Conservation (phyloP, 352 stramenopile species). For the Phytopythium sindhum region DNA sequence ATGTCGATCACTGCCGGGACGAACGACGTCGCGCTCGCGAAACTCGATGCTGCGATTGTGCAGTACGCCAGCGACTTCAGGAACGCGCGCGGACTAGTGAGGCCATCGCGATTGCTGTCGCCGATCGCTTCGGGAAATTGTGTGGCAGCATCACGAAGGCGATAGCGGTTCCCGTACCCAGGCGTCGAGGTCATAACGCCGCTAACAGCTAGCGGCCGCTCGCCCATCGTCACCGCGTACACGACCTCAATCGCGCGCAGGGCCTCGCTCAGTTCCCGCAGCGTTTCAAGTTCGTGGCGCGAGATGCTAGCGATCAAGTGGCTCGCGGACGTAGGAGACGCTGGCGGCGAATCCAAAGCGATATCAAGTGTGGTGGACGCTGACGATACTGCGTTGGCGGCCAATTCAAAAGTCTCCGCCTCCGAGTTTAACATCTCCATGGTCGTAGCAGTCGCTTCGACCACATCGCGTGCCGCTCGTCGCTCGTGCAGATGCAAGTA, state of each 20-base stretch:
- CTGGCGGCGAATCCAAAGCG: not conserved
- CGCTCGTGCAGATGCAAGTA: conserved; percentile 45
- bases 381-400: not conserved
- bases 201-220: not conserved
- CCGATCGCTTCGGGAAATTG: conserved; percentile 23
- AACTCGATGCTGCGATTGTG: conserved; percentile 27
- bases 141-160: conserved; percentile 12
- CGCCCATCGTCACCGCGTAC: conserved; percentile 17
- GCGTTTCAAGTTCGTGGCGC: conserved; percentile 25
- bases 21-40: conserved; percentile 16
- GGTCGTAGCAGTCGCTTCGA: conserved; percentile 17
- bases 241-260: conserved; percentile 36
- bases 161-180: not conserved
- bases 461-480: conserved; percentile 27
- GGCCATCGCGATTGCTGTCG: not conserved
- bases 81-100: conserved; percentile 12
- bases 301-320: conserved; percentile 35
- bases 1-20: conserved; percentile 8
- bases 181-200: not conserved
- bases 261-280: conserved; percentile 32
- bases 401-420: not conserved
- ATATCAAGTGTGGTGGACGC: not conserved
- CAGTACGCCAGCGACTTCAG: conserved; percentile 37
- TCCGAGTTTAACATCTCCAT: not conserved
- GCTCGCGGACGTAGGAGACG: conserved; percentile 3